A percentile compares a stretch with the other conserved stretches of the same genome.
phyloP scores from a whole-genome alignment of 2,329 filamentous ascomycete genomes.

The Raffaelea ambrosiae region DNA sequence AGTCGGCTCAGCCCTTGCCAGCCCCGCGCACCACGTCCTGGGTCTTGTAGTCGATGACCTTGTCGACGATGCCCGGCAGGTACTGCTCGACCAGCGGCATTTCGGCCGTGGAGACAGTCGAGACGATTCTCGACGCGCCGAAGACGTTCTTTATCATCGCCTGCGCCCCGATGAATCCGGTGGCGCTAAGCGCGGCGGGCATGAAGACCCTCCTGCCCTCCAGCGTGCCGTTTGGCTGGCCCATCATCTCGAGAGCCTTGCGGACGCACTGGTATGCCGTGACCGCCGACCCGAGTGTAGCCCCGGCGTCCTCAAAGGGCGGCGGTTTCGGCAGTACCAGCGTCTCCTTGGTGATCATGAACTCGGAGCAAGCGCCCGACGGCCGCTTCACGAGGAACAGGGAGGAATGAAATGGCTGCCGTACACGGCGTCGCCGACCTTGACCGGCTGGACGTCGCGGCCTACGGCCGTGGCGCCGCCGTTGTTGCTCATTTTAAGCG shows the following conservation, averaged over 20 bases:
- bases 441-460: constrained; percentile 19
- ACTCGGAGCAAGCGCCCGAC: constrained; percentile 30
- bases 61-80: constrained; percentile 36
- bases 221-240: constrained; percentile 24
- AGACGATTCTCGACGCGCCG: constrained; percentile 35
- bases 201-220: constrained; percentile 43
- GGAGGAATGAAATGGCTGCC: constrained; percentile 29
- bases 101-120: constrained; percentile 45
- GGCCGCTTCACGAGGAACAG: constrained; percentile 15
- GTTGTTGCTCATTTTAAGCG: constrained; percentile 8
- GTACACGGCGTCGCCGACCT: constrained; percentile 30
- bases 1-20: constrained; percentile 35
- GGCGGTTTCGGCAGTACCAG: constrained; percentile 25
- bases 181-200: constrained; percentile 38
- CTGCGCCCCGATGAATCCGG: constrained; percentile 37
- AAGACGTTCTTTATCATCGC: constrained; percentile 42
- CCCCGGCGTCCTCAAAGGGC: constrained; percentile 20
- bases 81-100: constrained; percentile 31
- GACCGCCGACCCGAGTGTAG: constrained; percentile 25
- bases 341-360: constrained; percentile 25
- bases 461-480: constrained; percentile 24
- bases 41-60: constrained; percentile 42
- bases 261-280: constrained; percentile 36
- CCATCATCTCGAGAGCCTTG: constrained; percentile 26
- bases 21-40: constrained; percentile 27